Evolutionary conservation across 176 grass and related monocot genomes (phyloP).

Genomic region (Zoysia japonica): DNA sequence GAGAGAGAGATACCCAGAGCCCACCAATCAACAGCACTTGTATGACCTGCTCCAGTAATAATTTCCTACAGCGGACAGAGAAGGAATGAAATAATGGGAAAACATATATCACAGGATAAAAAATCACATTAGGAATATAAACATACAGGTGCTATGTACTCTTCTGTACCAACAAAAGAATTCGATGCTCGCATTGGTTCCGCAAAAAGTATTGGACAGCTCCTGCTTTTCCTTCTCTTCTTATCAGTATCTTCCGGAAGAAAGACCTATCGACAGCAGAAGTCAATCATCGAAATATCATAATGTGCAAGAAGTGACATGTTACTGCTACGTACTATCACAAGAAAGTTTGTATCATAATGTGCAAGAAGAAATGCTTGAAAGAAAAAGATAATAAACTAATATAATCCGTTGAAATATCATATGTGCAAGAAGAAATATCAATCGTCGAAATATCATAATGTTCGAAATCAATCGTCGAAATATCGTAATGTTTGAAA

Average conservation of each 20-base stretch:
- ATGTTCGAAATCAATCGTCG: too few species aligned
- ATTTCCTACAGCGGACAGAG: constrained; percentile 66
- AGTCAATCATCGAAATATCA: neutral
- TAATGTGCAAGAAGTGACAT: neutral
- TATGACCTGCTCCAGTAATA: constrained; percentile 83
- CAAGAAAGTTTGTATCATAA: neutral
- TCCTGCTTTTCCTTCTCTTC: constrained; percentile 51
- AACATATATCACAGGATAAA: neutral
- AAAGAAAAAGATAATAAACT: constrained; percentile 4
- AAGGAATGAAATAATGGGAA: neutral
- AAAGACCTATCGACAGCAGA: constrained; percentile 52
- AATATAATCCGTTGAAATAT: neutral
- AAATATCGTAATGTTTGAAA: neutral
- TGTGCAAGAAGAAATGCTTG: neutral
- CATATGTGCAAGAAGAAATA: too few species aligned
- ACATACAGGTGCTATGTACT: constrained; percentile 95
- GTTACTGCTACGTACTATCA: neutral
- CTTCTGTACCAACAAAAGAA: constrained; percentile 96
- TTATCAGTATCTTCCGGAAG: constrained; percentile 56
- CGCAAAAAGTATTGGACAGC: constrained; percentile 73
- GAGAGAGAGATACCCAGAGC: constrained; percentile 57
- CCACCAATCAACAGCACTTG: constrained; percentile 98
- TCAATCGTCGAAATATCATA: too few species aligned
- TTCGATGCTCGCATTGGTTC: constrained; percentile 97
- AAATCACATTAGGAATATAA: constrained; percentile 15